These are phyloP conservation scores for Leccinum subtestaceum DNA, from an alignment of 768 basidiomycete genomes.

Conservation along the genomic window DNA sequence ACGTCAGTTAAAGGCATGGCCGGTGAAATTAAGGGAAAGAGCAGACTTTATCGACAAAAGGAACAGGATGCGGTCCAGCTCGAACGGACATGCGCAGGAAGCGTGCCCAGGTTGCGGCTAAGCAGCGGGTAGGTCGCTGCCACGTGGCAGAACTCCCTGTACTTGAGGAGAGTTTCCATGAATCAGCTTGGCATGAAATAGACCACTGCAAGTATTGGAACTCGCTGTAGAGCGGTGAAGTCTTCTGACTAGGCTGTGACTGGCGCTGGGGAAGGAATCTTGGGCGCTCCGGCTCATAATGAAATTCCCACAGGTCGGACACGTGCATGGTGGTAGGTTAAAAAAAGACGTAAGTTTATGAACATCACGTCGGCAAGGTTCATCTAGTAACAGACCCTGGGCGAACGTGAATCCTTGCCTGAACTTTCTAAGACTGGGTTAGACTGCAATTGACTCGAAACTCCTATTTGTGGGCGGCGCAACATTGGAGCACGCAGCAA, in stretches of 20 bases:
- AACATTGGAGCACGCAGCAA: constrained; percentile 7
- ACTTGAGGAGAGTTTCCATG: background rate
- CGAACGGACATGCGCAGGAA: constrained; percentile 25
- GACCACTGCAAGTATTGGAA: background rate
- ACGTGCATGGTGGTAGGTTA: constrained; percentile 18
- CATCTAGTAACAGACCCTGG: background rate
- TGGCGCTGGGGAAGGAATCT: background rate
- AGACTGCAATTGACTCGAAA: too few species aligned
- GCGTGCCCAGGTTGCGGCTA: constrained; percentile 14
- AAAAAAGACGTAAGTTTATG: constrained; percentile 6
- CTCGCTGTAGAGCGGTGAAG: background rate
- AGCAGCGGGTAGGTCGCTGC: background rate
- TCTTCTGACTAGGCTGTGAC: background rate
- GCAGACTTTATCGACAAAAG: constrained; percentile 13
- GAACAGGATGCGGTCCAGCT: constrained; percentile 17
- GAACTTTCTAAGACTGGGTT: too few species aligned
- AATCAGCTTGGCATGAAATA: background rate
- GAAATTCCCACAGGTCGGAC: constrained; percentile 3
- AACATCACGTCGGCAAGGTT: background rate
- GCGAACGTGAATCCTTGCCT: background rate
- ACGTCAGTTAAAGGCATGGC: constrained; percentile 23
- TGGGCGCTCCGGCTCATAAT: background rate
- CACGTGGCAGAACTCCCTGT: constrained; percentile 12
- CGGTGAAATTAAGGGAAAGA: constrained; percentile 23
- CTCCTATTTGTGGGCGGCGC: constrained; percentile 6